A percentile compares a stretch with the other conserved stretches of the same genome.
Evolutionary conservation across 177 flowering plant species (phyloP).

Genomic region (Vitis hybrid): DNA sequence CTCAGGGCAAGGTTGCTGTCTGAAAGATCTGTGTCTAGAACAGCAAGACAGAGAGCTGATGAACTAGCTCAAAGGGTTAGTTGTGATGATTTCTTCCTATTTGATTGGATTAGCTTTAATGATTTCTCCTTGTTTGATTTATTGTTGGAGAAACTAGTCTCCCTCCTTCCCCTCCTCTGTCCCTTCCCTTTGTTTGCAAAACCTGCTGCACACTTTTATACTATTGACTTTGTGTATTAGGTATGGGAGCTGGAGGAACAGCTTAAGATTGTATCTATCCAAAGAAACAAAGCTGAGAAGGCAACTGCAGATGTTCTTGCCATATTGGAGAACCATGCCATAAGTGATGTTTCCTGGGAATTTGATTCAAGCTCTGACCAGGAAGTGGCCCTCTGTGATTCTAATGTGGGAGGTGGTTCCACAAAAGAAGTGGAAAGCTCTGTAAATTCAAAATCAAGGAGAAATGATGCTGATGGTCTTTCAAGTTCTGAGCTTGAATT

Average conservation of each 20-base stretch:
- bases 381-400: slow-evolving; percentile 36
- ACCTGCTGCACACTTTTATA: background rate
- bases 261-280: slow-evolving; percentile 60
- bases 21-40: slow-evolving; percentile 82
- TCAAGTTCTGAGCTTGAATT: slow-evolving; percentile 53
- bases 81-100: slow-evolving; percentile 3
- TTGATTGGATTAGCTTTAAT: background rate
- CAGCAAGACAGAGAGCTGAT: slow-evolving; percentile 80
- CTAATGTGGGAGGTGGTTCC: slow-evolving; percentile 25
- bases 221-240: slow-evolving; percentile 30
- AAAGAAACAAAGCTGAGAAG: slow-evolving; percentile 80
- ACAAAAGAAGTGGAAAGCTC: slow-evolving; percentile 31
- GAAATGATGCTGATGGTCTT: slow-evolving; percentile 30
- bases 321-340: slow-evolving; percentile 61
- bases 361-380: slow-evolving; percentile 63
- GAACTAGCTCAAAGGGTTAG: slow-evolving; percentile 76
- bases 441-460: slow-evolving; percentile 23
- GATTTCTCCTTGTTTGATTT: background rate
- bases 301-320: slow-evolving; percentile 80
- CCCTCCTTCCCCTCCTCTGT: background rate
- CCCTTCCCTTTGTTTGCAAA: background rate
- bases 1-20: slow-evolving; percentile 84
- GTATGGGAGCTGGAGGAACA: slow-evolving; percentile 83
- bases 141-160: background rate
- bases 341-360: slow-evolving; percentile 54